These are phyloP conservation scores for Colletotrichum incanum DNA, from an alignment of 2,329 filamentous ascomycete species.

Conservation along the genomic window DNA sequence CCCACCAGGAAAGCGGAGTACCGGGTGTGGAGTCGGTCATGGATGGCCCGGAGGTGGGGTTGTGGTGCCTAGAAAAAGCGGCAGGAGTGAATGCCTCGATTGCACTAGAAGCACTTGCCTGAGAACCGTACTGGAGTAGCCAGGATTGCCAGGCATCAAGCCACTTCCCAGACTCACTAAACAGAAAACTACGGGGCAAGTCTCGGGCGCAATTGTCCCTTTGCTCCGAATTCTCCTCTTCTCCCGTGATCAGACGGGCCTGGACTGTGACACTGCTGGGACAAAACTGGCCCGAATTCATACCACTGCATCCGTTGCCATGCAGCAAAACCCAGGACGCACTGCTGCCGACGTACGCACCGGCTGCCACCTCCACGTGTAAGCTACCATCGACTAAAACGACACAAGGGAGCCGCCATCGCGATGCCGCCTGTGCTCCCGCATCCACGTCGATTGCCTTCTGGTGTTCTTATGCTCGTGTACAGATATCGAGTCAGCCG, in stretches of 20 bases:
- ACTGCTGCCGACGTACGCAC: neutral
- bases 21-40: neutral
- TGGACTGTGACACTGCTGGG: slow-evolving; percentile 1
- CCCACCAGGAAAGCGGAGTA: neutral
- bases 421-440: neutral
- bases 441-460: neutral
- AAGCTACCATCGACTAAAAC: neutral
- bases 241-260: neutral
- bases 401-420: neutral
- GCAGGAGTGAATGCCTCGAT: neutral
- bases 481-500: neutral
- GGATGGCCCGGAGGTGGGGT: neutral
- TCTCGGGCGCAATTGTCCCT: slow-evolving; percentile 33
- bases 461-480: too few species aligned
- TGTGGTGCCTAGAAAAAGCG: neutral
- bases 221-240: slow-evolving; percentile 6
- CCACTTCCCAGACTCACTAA: neutral
- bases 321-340: too few species aligned
- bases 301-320: neutral
- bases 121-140: neutral
- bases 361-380: neutral
- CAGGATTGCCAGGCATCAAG: neutral
- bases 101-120: neutral
- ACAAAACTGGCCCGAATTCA: neutral
- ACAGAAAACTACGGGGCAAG: slow-evolving; percentile 7